phyloP scores from a whole-genome alignment of 768 basidiomycete species.

The Megacollybia marginata region DNA sequence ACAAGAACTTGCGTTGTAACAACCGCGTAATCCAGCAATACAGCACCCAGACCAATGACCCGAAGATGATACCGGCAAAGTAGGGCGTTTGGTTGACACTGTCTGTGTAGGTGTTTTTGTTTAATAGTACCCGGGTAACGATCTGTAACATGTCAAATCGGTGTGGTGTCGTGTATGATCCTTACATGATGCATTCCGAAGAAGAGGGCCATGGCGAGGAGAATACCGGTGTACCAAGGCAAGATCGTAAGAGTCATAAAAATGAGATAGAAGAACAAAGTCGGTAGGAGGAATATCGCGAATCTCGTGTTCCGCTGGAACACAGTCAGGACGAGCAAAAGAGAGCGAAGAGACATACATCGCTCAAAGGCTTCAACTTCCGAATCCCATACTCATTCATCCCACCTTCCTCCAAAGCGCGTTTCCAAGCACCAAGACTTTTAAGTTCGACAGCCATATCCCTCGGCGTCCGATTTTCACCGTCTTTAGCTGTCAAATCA shows the following conservation, averaged over 20 bases:
- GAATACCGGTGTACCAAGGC: slow-evolving; percentile 84
- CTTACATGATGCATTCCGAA: slow-evolving; percentile 91
- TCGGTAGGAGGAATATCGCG: slow-evolving; percentile 72
- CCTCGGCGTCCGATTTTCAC: slow-evolving; percentile 76
- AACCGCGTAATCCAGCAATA: slow-evolving; percentile 79
- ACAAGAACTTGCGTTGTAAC: slow-evolving; percentile 47
- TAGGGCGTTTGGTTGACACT: slow-evolving; percentile 85
- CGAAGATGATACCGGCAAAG: slow-evolving; percentile 86
- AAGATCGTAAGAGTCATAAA: slow-evolving; percentile 78
- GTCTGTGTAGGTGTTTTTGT: slow-evolving; percentile 75
- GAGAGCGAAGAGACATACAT: slow-evolving; percentile 31
- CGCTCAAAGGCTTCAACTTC: slow-evolving; percentile 60
- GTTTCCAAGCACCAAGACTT: slow-evolving; percentile 83
- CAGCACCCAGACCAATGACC: slow-evolving; percentile 79
- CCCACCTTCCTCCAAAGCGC: slow-evolving; percentile 83
- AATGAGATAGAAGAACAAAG: slow-evolving; percentile 72
- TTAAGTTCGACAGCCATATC: slow-evolving; percentile 96
- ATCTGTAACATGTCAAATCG: slow-evolving; percentile 34
- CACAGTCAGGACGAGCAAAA: neutral
- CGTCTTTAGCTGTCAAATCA: slow-evolving; percentile 74
- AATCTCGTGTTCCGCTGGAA: slow-evolving; percentile 73
- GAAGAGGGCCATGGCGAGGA: slow-evolving; percentile 80
- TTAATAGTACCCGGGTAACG: slow-evolving; percentile 80
- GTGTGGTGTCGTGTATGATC: slow-evolving; percentile 7
- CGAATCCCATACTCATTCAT: slow-evolving; percentile 69